Evolutionary conservation across 495 filamentous ascomycete species (phyloP).

Genomic region (Aspergillus asperescens): DNA sequence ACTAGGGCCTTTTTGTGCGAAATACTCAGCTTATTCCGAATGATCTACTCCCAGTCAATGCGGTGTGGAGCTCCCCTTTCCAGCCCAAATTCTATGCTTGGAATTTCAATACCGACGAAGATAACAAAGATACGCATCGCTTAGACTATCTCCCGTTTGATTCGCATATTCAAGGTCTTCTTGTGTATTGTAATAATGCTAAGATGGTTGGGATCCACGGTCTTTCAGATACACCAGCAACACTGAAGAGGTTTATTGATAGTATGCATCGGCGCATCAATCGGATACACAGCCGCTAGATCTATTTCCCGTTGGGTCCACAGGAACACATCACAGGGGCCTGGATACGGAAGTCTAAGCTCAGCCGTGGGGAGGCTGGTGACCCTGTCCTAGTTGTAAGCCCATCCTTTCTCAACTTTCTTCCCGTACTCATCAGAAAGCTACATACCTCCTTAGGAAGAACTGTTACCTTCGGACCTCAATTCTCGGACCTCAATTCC

Average conservation of each 20-base stretch:
- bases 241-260: slow-evolving; percentile 1
- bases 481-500: too few species aligned
- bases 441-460: slow-evolving; percentile 12
- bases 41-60: too few species aligned
- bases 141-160: slow-evolving; percentile 11
- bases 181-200: slow-evolving; percentile 9
- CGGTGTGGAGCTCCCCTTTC: slow-evolving; percentile 10
- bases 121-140: not conserved
- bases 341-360: slow-evolving; percentile 11
- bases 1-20: slow-evolving; percentile 14
- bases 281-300: not conserved
- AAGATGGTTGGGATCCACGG: slow-evolving; percentile 8
- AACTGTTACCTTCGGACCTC: slow-evolving; percentile 11
- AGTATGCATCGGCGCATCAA: slow-evolving; percentile 5
- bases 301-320: slow-evolving; percentile 13
- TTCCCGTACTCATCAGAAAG: slow-evolving; percentile 5
- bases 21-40: slow-evolving; percentile 3
- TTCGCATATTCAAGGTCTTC: slow-evolving; percentile 5
- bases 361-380: not conserved
- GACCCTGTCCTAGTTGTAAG: slow-evolving; percentile 8
- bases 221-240: slow-evolving; percentile 4
- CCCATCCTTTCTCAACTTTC: not conserved
- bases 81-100: slow-evolving; percentile 9
- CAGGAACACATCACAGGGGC: slow-evolving; percentile 5
- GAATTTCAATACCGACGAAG: slow-evolving; percentile 1